Percentiles rank a stretch among this genome's conserved stretches.
phyloP scores from a whole-genome alignment of 331 rosid species.

The Malus hybrid region DNA sequence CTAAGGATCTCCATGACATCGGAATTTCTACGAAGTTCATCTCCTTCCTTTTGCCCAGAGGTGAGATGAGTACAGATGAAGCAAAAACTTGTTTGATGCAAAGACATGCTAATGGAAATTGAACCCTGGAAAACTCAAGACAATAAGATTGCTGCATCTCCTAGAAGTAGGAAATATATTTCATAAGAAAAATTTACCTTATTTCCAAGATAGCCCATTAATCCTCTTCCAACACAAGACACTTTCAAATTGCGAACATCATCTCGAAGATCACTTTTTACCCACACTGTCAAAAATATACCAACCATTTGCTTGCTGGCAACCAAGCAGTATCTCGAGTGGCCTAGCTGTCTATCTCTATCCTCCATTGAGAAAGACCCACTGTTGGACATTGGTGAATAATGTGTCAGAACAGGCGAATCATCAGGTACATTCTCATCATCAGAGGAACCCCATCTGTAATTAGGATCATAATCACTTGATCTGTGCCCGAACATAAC shows the following conservation, averaged over 20 bases:
- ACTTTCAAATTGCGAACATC: conserved; percentile 90
- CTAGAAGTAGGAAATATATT: conserved; percentile 6
- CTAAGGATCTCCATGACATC: conserved; percentile 98
- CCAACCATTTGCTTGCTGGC: conserved; percentile 99
- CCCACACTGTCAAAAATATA: conserved; percentile 87
- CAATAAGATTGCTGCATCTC: conserved; percentile 16
- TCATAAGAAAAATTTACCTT: conserved; percentile 41
- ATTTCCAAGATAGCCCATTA: conserved; percentile 99
- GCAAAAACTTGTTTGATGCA: conserved; percentile 99
- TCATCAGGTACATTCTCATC: conserved; percentile 74
- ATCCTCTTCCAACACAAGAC: conserved; percentile 97
- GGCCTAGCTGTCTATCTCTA: conserved; percentile 59
- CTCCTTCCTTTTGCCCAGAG: conserved; percentile 99
- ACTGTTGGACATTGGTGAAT: conserved; percentile 57
- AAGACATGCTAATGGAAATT: conserved; percentile 94
- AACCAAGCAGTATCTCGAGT: conserved; percentile 82
- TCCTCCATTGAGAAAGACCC: conserved; percentile 72
- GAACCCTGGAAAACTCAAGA: conserved; percentile 79
- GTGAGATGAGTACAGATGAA: conserved; percentile 96
- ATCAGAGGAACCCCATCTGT: conserved; percentile 81
- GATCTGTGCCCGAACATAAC: conserved; percentile 61
- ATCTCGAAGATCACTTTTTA: conserved; percentile 80
- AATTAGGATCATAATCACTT: conserved; percentile 68
- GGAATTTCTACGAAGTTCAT: conserved; percentile 89
- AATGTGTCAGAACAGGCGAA: conserved; percentile 53